These are phyloP conservation scores for Pulveroboletus sp. DNA, from an alignment of 768 basidiomycete genomes.

Conservation along the genomic window DNA sequence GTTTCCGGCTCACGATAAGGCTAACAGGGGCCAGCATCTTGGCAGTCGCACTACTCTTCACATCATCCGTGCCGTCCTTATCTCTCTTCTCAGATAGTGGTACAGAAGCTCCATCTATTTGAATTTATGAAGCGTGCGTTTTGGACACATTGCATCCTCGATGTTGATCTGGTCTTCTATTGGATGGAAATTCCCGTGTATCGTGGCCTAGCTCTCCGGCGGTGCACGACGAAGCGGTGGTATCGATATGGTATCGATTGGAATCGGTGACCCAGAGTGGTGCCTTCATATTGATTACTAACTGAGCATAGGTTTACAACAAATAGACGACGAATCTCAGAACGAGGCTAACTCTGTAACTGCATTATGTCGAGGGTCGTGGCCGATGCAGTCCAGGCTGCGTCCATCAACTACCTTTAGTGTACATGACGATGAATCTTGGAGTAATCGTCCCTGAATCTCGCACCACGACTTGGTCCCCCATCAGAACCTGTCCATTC, in stretches of 20 bases:
- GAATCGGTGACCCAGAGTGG: conserved; percentile 9
- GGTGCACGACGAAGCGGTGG: conserved; percentile 27
- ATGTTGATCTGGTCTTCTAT: conserved; percentile 19
- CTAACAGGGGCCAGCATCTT: background rate
- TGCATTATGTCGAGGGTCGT: conserved; percentile 16
- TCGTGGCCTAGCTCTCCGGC: conserved; percentile 17
- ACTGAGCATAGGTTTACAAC: conserved; percentile 19
- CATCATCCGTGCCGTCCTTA: conserved; percentile 13
- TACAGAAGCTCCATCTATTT: conserved; percentile 27
- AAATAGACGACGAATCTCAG: conserved; percentile 22
- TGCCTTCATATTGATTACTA: conserved; percentile 24
- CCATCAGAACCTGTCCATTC: conserved; percentile 40
- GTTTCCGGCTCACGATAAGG: conserved; percentile 17
- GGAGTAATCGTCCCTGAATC: conserved; percentile 55
- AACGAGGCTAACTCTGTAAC: conserved; percentile 20
- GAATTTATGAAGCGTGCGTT: conserved; percentile 16
- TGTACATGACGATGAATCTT: conserved; percentile 59
- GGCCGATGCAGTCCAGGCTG: conserved; percentile 14
- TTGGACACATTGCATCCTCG: conserved; percentile 27
- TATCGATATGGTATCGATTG: conserved; percentile 14
- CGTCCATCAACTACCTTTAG: conserved; percentile 31
- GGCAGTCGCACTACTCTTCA: background rate
- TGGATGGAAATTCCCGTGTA: conserved; percentile 10
- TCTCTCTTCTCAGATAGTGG: conserved; percentile 15
- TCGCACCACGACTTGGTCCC: conserved; percentile 53